Conservation (phyloP, 108 stramenopile species). For the Fragilaria crotonensis region DNA sequence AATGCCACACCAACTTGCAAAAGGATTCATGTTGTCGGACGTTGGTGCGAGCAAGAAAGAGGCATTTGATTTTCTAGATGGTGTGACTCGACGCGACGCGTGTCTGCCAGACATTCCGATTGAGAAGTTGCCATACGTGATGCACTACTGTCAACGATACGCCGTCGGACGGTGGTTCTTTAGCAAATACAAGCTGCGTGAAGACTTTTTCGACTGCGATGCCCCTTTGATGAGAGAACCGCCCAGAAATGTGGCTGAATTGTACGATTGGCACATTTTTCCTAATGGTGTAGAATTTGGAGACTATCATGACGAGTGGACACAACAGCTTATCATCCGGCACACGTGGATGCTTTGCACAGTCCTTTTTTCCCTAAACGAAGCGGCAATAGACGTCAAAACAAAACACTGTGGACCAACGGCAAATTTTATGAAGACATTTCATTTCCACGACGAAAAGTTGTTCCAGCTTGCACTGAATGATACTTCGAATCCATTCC, state of each 20-base stretch:
- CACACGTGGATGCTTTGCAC: neutral
- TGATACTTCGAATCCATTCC: neutral
- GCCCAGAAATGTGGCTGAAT: conserved; percentile 21
- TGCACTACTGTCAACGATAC: conserved; percentile 83
- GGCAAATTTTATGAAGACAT: neutral
- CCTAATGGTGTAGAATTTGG: neutral
- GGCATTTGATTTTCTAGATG: conserved; percentile 67
- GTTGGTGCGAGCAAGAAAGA: conserved; percentile 45
- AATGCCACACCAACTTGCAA: conserved; percentile 64
- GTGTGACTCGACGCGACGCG: conserved; percentile 15
- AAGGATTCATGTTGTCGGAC: conserved; percentile 71
- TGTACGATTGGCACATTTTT: neutral
- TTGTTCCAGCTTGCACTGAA: neutral
- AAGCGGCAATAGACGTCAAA: neutral
- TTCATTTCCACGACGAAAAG: neutral
- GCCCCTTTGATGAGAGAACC: conserved; percentile 55
- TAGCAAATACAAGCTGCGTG: conserved; percentile 54
- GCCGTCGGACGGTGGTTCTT: conserved; percentile 55
- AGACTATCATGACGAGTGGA: neutral
- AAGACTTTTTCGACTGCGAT: conserved; percentile 61
- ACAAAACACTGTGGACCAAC: neutral
- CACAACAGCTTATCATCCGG: neutral
- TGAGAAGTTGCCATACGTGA: conserved; percentile 27
- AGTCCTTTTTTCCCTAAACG: neutral
- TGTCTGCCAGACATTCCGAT: neutral